Percentiles rank a stretch among this genome's conserved stretches.
phyloP scores from a whole-genome alignment of 2,329 filamentous ascomycete species.

The Herpomyces periplanetae region DNA sequence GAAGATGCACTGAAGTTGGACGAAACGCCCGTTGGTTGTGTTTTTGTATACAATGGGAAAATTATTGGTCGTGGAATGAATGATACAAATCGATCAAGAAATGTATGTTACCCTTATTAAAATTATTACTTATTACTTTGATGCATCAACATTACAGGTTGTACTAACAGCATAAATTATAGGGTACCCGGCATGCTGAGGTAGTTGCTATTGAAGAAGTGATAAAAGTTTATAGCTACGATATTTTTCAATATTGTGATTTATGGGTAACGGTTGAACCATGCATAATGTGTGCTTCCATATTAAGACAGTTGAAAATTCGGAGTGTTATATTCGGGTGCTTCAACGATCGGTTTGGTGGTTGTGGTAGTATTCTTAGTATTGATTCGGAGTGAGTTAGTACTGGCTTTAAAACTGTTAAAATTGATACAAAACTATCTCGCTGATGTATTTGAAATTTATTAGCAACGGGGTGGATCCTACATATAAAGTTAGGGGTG shows the following conservation, averaged over 20 bases:
- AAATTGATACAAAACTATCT: conserved; percentile 3
- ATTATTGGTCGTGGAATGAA: conserved; percentile 81
- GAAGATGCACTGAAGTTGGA: conserved; percentile 45
- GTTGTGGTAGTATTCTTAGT: conserved; percentile 65
- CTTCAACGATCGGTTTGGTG: conserved; percentile 81
- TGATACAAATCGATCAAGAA: conserved; percentile 58
- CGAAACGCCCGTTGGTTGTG: conserved; percentile 85
- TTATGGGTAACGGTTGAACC: conserved; percentile 94
- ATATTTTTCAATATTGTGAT: conserved; percentile 27
- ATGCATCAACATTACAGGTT: neutral
- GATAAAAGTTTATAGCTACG: conserved; percentile 20
- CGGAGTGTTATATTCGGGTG: conserved; percentile 76
- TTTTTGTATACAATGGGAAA: conserved; percentile 38
- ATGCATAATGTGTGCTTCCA: conserved; percentile 90
- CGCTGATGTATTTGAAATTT: conserved; percentile 6
- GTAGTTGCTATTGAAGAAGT: conserved; percentile 44
- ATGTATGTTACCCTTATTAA: conserved; percentile 13
- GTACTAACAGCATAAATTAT: conserved; percentile 5
- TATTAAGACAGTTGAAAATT: conserved; percentile 55
- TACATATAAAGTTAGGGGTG: conserved; percentile 45
- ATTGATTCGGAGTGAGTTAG: conserved; percentile 25
- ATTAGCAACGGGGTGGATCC: conserved; percentile 30
- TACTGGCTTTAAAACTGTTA: conserved; percentile 1
- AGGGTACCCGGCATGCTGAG: conserved; percentile 79
- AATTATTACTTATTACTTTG: too few species aligned